A percentile compares a stretch with the other conserved stretches of the same genome.
Conservation (phyloP, 768 basidiomycete genomes). For the Nevesoporus exiguus region DNA sequence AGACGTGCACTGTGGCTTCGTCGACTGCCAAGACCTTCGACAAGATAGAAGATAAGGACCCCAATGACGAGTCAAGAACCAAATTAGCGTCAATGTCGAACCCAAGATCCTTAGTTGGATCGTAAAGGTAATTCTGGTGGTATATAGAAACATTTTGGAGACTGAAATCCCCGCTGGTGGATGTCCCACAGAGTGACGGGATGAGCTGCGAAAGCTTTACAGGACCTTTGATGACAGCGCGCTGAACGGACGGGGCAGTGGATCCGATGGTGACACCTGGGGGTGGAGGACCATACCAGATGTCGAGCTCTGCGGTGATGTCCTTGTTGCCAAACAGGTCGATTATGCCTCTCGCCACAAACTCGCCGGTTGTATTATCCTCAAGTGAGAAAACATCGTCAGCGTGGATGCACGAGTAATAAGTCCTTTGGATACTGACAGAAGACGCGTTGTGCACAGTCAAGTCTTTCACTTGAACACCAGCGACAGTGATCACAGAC, state of each 20-base stretch:
- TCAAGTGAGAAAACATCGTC: neutral
- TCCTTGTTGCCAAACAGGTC: slow-evolving; percentile 3
- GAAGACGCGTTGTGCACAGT: neutral
- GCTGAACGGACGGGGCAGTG: slow-evolving; percentile 2
- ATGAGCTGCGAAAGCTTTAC: slow-evolving; percentile 5
- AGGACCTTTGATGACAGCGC: neutral
- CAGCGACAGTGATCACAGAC: neutral
- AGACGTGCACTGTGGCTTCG: neutral
- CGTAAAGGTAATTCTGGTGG: slow-evolving; percentile 8
- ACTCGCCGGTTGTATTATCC: neutral
- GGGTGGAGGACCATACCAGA: slow-evolving; percentile 5
- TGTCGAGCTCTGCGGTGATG: slow-evolving; percentile 1
- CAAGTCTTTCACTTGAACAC: neutral
- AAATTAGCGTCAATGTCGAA: slow-evolving; percentile 5
- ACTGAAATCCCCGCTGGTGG: neutral
- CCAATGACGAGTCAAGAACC: neutral
- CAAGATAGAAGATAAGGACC: neutral
- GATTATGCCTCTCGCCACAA: neutral
- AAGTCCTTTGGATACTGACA: neutral
- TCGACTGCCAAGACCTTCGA: neutral
- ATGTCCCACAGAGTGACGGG: neutral
- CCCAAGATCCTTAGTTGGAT: neutral
- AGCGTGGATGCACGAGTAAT: neutral
- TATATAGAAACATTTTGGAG: slow-evolving; percentile 4
- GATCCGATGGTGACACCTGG: neutral